Evolutionary conservation across 768 basidiomycete genomes (phyloP).

Genomic region (Gloeopeniophorella convolvens): DNA sequence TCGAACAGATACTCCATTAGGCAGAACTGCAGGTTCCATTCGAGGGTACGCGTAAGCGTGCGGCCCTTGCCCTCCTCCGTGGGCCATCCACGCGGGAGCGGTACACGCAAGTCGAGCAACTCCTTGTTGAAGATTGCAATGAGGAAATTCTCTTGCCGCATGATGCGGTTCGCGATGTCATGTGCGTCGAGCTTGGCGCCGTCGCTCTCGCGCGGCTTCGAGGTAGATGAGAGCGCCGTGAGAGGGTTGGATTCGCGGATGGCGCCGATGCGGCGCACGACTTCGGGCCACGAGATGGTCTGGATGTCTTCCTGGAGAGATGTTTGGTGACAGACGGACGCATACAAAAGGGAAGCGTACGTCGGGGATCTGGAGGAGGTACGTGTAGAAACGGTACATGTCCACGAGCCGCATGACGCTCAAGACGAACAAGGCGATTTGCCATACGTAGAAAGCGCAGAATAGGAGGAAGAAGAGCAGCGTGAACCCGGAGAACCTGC

Average conservation of each 20-base stretch:
- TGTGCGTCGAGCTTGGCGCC: constrained; percentile 93
- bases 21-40: constrained; percentile 97
- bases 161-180: constrained; percentile 94
- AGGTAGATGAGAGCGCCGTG: constrained; percentile 65
- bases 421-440: constrained; percentile 72
- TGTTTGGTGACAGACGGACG: constrained; percentile 3
- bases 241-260: constrained; percentile 93
- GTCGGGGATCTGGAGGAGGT: constrained; percentile 91
- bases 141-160: constrained; percentile 98
- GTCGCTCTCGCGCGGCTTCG: constrained; percentile 51
- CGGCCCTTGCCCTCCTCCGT: constrained; percentile 61
- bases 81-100: constrained; percentile 58
- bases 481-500: constrained; percentile 78
- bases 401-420: constrained; percentile 76
- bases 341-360: constrained; percentile 39
- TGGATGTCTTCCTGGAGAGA: constrained; percentile 82
- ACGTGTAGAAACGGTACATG: constrained; percentile 95
- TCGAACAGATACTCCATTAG: constrained; percentile 95
- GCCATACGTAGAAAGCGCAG: constrained; percentile 83
- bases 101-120: constrained; percentile 79
- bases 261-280: constrained; percentile 82
- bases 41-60: constrained; percentile 81
- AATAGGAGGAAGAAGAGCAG: constrained; percentile 81
- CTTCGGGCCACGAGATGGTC: constrained; percentile 94
- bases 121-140: constrained; percentile 98